Percentiles rank a stretch among this genome's conserved stretches.
These are phyloP conservation scores for Backusella macrospora DNA, from an alignment of 192 early-diverging fungal species.

Conservation along the genomic window DNA sequence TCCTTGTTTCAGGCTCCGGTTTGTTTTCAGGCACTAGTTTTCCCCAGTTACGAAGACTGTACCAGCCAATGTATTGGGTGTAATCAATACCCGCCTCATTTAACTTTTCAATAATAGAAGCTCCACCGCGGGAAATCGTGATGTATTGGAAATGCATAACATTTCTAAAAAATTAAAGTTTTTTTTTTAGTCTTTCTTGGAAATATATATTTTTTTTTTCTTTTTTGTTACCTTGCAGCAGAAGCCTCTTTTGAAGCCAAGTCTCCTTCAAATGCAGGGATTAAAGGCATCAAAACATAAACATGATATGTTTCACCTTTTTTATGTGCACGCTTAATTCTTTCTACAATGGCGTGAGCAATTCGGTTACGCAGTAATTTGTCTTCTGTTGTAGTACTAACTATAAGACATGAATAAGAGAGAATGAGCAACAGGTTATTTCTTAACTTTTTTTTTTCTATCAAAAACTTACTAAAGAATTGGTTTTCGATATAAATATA, in stretches of 20 bases:
- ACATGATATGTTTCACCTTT: constrained; percentile 70
- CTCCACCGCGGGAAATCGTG: constrained; percentile 74
- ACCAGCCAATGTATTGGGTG: constrained; percentile 71
- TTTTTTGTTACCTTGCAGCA: constrained; percentile 44
- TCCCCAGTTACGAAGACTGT: constrained; percentile 72
- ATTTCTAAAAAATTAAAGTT: constrained; percentile 24
- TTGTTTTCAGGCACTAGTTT: constrained; percentile 25
- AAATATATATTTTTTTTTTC: background rate
- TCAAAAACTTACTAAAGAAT: constrained; percentile 70
- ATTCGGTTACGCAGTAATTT: constrained; percentile 31
- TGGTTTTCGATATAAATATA: constrained; percentile 93
- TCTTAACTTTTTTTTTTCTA: background rate
- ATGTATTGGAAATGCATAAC: constrained; percentile 85
- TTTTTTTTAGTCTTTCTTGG: background rate
- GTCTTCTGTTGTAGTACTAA: constrained; percentile 27
- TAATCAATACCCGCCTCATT: constrained; percentile 59
- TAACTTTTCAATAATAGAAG: constrained; percentile 67
- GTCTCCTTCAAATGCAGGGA: constrained; percentile 88
- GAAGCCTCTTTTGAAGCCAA: constrained; percentile 72
- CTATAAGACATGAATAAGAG: background rate
- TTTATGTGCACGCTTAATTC: constrained; percentile 72
- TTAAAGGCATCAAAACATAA: constrained; percentile 81
- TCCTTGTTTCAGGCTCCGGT: background rate
- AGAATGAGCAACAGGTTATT: background rate
- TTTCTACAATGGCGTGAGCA: constrained; percentile 65